Evolutionary conservation across 1,284 basidiomycete genomes (phyloP).

Genomic region (Tranzscheliella williamsii): DNA sequence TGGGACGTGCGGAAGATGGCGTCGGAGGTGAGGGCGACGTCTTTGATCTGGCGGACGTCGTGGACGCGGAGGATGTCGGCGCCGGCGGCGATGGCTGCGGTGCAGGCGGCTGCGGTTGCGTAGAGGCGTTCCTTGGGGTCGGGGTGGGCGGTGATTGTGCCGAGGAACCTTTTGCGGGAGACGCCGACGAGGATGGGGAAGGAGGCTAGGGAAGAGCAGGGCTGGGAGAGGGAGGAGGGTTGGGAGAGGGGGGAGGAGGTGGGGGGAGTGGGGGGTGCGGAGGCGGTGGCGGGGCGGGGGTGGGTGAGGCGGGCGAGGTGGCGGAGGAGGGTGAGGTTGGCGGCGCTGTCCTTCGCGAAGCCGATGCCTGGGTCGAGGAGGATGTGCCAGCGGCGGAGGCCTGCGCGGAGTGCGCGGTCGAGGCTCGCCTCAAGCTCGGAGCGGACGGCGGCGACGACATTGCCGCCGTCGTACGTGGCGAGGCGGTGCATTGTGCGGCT

Average conservation of each 20-base stretch:
- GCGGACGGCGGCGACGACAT: slow-evolving; percentile 73
- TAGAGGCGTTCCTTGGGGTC: slow-evolving; percentile 72
- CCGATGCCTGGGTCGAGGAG: slow-evolving; percentile 91
- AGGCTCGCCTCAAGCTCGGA: slow-evolving; percentile 76
- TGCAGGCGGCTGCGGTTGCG: slow-evolving; percentile 80
- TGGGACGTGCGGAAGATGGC: slow-evolving; percentile 61
- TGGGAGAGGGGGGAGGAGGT: not conserved
- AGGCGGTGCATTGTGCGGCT: slow-evolving; percentile 64
- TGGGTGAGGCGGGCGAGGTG: slow-evolving; percentile 21
- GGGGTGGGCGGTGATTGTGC: slow-evolving; percentile 58
- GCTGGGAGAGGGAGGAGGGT: slow-evolving; percentile 16
- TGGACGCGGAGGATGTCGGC: slow-evolving; percentile 81
- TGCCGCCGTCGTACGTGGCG: slow-evolving; percentile 70
- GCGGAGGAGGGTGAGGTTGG: slow-evolving; percentile 70
- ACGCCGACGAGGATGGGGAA: slow-evolving; percentile 55
- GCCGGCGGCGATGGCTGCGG: slow-evolving; percentile 75
- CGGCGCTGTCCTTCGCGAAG: slow-evolving; percentile 84
- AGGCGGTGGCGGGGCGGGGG: slow-evolving; percentile 15
- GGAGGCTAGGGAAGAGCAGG: slow-evolving; percentile 31
- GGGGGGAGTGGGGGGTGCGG: slow-evolving; percentile 21
- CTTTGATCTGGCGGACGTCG: slow-evolving; percentile 73
- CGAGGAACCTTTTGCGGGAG: slow-evolving; percentile 56
- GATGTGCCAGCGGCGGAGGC: slow-evolving; percentile 85
- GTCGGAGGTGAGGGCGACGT: slow-evolving; percentile 67
- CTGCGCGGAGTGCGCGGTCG: slow-evolving; percentile 72